phyloP scores from a whole-genome alignment of 768 basidiomycete species.

The Arthromyces matolae region DNA sequence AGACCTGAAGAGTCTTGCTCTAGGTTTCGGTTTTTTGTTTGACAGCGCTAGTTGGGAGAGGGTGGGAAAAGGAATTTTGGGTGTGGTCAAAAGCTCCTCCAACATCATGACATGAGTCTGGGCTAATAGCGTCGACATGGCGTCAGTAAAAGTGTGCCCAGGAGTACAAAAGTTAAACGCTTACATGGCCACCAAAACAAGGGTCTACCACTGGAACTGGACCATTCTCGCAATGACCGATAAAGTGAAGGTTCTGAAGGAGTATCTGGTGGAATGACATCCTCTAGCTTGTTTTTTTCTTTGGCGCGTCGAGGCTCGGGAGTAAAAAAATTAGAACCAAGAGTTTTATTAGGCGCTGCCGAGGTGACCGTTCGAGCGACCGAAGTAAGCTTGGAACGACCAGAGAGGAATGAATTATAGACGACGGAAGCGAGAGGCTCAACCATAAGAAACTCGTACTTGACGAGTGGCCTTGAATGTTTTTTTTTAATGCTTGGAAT shows the following conservation, averaged over 20 bases:
- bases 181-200: slow-evolving; percentile 45
- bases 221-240: slow-evolving; percentile 42
- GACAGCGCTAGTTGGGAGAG: slow-evolving; percentile 1
- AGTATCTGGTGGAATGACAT: slow-evolving; percentile 15
- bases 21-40: slow-evolving; percentile 6
- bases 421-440: slow-evolving; percentile 59
- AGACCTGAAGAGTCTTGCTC: background rate
- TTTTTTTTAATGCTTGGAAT: background rate
- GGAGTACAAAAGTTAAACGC: too few relatives aligned
- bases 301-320: slow-evolving; percentile 49
- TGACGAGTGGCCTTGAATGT: slow-evolving; percentile 17
- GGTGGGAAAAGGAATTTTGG: too few relatives aligned
- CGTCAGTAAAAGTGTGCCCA: too few relatives aligned
- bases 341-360: slow-evolving; percentile 23
- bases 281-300: slow-evolving; percentile 47
- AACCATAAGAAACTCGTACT: slow-evolving; percentile 44
- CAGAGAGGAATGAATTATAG: slow-evolving; percentile 43
- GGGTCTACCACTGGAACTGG: slow-evolving; percentile 41
- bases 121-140: too few relatives aligned
- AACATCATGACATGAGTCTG: slow-evolving; percentile 35
- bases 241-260: slow-evolving; percentile 25
- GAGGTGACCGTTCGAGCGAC: slow-evolving; percentile 17
- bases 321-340: slow-evolving; percentile 51
- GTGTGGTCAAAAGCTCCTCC: slow-evolving; percentile 27
- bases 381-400: slow-evolving; percentile 24